Percentiles rank a stretch among this genome's conserved stretches.
These are phyloP conservation scores for Fomitopsis palustris DNA, from an alignment of 1,284 basidiomycete species.

Conservation along the genomic window DNA sequence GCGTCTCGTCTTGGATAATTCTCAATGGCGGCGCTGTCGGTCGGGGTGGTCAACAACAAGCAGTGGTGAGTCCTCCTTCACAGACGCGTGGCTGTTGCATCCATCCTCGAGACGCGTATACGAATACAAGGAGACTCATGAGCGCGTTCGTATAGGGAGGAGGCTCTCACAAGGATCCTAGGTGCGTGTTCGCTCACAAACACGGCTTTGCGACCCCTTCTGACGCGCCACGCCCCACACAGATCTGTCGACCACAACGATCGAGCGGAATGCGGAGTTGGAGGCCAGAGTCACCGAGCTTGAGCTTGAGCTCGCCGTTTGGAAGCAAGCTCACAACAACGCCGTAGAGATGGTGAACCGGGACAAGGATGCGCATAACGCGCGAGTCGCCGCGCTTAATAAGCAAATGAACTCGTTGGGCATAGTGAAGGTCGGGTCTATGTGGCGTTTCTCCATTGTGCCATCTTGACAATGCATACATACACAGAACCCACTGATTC, in stretches of 20 bases:
- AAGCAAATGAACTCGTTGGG: conserved; percentile 55
- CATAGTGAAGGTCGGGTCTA: conserved; percentile 46
- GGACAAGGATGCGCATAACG: conserved; percentile 58
- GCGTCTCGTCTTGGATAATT: conserved; percentile 20
- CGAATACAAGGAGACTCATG: background rate
- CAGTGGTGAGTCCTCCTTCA: conserved; percentile 48
- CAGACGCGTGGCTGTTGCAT: conserved; percentile 2
- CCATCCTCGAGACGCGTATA: background rate
- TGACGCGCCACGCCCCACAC: conserved; percentile 7
- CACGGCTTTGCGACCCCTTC: background rate
- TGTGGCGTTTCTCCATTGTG: background rate
- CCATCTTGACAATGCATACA: conserved; percentile 21
- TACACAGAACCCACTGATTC: conserved; percentile 61
- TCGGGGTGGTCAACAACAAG: conserved; percentile 55
- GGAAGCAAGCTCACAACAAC: conserved; percentile 65
- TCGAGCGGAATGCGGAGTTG: conserved; percentile 60
- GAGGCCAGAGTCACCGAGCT: conserved; percentile 61
- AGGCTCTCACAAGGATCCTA: conserved; percentile 54
- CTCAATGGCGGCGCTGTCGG: conserved; percentile 52
- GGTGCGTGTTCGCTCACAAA: conserved; percentile 35
- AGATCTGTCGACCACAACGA: conserved; percentile 62
- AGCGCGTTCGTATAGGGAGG: conserved; percentile 45
- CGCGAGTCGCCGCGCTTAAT: conserved; percentile 57
- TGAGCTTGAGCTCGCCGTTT: conserved; percentile 62
- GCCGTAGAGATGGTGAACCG: conserved; percentile 56